These are phyloP conservation scores for Peribolospora baueri DNA, from an alignment of 768 basidiomycete species.

Conservation along the genomic window DNA sequence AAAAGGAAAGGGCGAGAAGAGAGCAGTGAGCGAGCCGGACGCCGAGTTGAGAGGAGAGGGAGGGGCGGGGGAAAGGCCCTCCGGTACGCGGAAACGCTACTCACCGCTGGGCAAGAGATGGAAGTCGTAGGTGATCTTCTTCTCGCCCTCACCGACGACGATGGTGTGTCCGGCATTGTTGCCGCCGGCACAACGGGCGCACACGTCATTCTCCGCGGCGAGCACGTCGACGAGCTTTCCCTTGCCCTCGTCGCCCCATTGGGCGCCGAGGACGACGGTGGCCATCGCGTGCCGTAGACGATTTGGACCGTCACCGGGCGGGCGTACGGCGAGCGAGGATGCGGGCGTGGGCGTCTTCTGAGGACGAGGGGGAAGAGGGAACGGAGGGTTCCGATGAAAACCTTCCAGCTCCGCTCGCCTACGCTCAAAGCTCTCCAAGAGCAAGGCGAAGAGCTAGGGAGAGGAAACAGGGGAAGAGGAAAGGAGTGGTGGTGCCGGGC, in stretches of 20 bases:
- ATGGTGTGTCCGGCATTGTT: slow-evolving; percentile 99
- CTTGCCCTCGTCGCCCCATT: slow-evolving; percentile 85
- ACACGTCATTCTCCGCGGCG: slow-evolving; percentile 65
- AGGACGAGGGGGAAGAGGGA: too few species aligned
- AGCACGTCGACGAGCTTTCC: slow-evolving; percentile 95
- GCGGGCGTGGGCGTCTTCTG: too few species aligned
- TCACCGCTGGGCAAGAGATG: slow-evolving; percentile 80
- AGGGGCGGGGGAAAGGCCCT: neutral
- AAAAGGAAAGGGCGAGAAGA: neutral
- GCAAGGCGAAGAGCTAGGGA: too few species aligned
- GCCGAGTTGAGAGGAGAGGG: neutral
- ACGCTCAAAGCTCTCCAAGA: too few species aligned
- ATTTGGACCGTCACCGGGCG: too few species aligned
- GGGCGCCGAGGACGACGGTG: slow-evolving; percentile 59
- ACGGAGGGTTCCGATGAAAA: too few species aligned
- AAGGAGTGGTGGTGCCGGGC: too few species aligned
- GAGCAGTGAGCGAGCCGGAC: neutral
- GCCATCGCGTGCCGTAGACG: slow-evolving; percentile 18
- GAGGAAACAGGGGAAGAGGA: too few species aligned
- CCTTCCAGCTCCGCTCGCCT: too few species aligned
- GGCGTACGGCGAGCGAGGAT: too few species aligned
- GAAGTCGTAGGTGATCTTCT: slow-evolving; percentile 73
- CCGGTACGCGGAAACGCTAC: slow-evolving; percentile 12
- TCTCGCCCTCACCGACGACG: slow-evolving; percentile 47
- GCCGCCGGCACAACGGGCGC: slow-evolving; percentile 88